These are phyloP conservation scores for Globisporangium spinosum DNA, from an alignment of 352 stramenopile species.

Conservation along the genomic window DNA sequence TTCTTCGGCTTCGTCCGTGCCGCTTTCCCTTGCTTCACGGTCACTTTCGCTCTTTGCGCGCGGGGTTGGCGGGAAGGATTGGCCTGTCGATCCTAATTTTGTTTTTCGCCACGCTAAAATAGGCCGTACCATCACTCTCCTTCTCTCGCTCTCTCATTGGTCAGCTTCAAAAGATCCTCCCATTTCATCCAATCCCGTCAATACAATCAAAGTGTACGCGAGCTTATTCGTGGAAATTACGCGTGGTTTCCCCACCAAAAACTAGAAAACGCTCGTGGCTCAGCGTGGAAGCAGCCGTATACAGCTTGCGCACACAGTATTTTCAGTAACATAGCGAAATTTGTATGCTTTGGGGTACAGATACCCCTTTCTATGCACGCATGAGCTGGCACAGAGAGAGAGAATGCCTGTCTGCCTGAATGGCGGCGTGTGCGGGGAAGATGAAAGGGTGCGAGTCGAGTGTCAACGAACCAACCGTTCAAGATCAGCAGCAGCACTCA, in stretches of 20 bases:
- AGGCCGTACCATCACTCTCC: background rate
- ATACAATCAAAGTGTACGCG: background rate
- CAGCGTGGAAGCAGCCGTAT: background rate
- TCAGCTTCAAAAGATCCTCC: background rate
- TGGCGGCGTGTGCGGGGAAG: background rate
- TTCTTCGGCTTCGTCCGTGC: background rate
- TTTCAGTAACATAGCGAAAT: background rate
- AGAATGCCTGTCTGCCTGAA: slow-evolving; percentile 5
- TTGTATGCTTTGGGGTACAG: slow-evolving; percentile 2
- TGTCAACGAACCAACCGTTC: slow-evolving; percentile 3
- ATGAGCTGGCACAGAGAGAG: background rate
- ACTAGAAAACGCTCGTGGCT: slow-evolving; percentile 1
- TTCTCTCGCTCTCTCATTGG: background rate
- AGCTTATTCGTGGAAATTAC: background rate
- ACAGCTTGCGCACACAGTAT: background rate
- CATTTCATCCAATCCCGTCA: background rate
- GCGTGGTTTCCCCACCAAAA: background rate
- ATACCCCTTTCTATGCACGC: background rate
- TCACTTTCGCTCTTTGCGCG: background rate
- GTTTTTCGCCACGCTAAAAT: background rate
- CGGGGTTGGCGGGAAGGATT: background rate
- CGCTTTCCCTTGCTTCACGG: background rate
- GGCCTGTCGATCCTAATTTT: slow-evolving; percentile 3
- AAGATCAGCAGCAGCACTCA: background rate
- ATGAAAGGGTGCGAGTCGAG: slow-evolving; percentile 2